These are phyloP conservation scores for Closterium sp. DNA, from an alignment of 139 green algal genomes.

Conservation along the genomic window DNA sequence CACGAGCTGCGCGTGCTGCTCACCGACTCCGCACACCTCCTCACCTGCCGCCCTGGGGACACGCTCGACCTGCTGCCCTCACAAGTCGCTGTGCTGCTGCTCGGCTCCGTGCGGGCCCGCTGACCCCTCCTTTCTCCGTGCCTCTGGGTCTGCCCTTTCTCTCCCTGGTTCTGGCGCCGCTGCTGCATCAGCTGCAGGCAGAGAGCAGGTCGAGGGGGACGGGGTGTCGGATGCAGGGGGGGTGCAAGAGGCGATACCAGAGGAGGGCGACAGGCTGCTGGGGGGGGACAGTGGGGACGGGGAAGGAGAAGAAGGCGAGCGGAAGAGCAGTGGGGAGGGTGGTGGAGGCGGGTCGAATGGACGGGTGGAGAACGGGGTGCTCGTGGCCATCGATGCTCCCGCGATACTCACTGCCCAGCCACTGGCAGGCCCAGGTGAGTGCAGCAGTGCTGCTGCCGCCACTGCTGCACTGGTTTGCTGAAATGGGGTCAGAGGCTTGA, in stretches of 20 bases:
- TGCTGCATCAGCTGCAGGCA: not conserved
- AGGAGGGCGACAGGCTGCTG: not conserved
- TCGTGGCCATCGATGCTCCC: not conserved
- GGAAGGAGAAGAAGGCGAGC: not conserved
- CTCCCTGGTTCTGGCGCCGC: not conserved
- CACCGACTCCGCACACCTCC: not conserved
- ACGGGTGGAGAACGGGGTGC: not conserved
- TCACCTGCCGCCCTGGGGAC: not conserved
- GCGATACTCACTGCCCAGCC: not conserved
- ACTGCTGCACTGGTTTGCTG: not conserved
- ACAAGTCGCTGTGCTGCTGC: not conserved
- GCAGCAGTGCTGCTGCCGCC: not conserved
- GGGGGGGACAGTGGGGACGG: not conserved
- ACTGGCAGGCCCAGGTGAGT: not conserved
- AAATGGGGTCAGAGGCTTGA: not conserved
- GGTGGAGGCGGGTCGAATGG: not conserved
- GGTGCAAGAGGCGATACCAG: not conserved
- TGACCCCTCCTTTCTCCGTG: not conserved
- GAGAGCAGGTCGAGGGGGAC: not conserved
- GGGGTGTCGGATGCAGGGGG: not conserved
- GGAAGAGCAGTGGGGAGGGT: too few relatives aligned
- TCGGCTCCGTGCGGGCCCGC: not conserved
- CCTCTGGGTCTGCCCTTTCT: not conserved
- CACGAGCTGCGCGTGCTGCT: not conserved
- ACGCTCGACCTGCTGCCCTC: not conserved